phyloP scores from a whole-genome alignment of 306 rosid species.

The Mimosa pudica region DNA sequence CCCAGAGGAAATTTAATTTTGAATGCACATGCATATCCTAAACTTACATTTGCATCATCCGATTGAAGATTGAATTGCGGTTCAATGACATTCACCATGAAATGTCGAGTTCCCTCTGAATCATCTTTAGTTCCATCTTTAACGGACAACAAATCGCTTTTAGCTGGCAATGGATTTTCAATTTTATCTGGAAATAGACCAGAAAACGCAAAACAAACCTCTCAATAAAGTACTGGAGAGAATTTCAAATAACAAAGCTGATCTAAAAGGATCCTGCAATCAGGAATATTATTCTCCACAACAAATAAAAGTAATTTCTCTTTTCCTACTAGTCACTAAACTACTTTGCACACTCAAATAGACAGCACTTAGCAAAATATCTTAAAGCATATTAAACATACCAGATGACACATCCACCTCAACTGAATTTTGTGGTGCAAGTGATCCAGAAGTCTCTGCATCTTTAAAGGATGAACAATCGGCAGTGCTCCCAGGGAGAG shows the following conservation, averaged over 20 bases:
- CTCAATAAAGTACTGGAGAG: conserved; percentile 32
- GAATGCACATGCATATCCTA: conserved; percentile 30
- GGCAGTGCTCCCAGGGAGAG: conserved; percentile 39
- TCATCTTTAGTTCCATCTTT: conserved; percentile 51
- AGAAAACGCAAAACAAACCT: conserved; percentile 37
- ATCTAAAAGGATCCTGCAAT: conserved; percentile 13
- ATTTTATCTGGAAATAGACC: conserved; percentile 52
- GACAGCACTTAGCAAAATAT: conserved; percentile 16
- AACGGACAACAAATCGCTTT: conserved; percentile 44
- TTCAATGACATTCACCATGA: conserved; percentile 96
- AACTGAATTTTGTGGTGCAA: conserved; percentile 39
- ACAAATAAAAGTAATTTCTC: conserved; percentile 16
- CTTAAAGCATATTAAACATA: conserved; percentile 41
- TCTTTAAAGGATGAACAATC: conserved; percentile 42
- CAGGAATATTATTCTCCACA: conserved; percentile 20
- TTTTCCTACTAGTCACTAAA: conserved; percentile 10
- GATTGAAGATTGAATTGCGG: conserved; percentile 99
- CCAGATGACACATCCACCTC: conserved; percentile 57
- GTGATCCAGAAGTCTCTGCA: conserved; percentile 45
- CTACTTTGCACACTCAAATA: conserved; percentile 19
- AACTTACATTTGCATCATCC: conserved; percentile 91
- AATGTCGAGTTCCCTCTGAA: conserved; percentile 80
- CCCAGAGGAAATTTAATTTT: conserved; percentile 8
- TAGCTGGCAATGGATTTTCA: conserved; percentile 41
- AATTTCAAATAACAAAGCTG: conserved; percentile 8